These are phyloP conservation scores for Stachybotrys chlorohalonatus DNA, from an alignment of 2,329 filamentous ascomycete species.

Conservation along the genomic window DNA sequence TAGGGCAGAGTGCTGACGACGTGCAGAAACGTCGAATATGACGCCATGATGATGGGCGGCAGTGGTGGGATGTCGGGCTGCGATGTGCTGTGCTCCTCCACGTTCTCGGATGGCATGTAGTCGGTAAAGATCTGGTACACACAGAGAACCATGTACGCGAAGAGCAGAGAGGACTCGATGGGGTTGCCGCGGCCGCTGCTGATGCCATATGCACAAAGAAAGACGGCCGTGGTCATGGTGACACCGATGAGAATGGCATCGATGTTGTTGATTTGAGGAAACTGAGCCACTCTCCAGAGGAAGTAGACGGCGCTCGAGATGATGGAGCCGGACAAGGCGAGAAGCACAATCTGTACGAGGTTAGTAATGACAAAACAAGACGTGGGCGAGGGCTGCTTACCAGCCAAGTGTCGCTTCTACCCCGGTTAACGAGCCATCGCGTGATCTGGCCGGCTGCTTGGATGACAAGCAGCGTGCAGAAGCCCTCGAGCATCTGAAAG, in stretches of 20 bases:
- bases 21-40: conserved; percentile 84
- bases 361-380: conserved; percentile 19
- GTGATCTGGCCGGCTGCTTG: conserved; percentile 93
- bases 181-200: conserved; percentile 89
- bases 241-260: conserved; percentile 90
- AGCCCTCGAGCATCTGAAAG: conserved; percentile 91
- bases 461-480: conserved; percentile 92
- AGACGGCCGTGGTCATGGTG: conserved; percentile 84
- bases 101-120: conserved; percentile 69
- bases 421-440: conserved; percentile 86
- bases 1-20: conserved; percentile 74
- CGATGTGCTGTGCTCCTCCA: conserved; percentile 37
- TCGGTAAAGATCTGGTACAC: conserved; percentile 99
- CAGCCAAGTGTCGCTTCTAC: conserved; percentile 94
- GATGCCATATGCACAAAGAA: conserved; percentile 89
- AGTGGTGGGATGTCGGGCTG: conserved; percentile 94
- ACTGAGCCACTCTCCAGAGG: conserved; percentile 87
- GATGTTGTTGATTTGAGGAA: conserved; percentile 85
- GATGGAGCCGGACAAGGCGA: conserved; percentile 80
- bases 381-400: conserved; percentile 39
- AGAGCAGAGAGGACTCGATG: conserved; percentile 88
- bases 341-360: conserved; percentile 64
- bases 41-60: conserved; percentile 96
- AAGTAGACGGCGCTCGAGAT: conserved; percentile 95
- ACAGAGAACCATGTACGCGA: conserved; percentile 96